Evolutionary conservation across 140 eudicot genomes (phyloP).

Genomic region (Oenanthe javanica): DNA sequence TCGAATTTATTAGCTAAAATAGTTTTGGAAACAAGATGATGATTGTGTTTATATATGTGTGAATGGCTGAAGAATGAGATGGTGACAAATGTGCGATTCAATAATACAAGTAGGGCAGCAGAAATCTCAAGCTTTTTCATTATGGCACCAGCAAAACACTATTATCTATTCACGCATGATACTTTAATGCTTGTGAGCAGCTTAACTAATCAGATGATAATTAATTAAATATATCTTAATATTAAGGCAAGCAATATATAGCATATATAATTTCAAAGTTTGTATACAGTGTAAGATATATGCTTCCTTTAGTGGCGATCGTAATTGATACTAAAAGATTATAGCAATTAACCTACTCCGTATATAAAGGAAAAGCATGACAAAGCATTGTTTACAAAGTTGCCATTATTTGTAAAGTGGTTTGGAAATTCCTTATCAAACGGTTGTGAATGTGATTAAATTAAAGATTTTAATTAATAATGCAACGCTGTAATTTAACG

Average conservation of each 20-base stretch:
- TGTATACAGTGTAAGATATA: neutral
- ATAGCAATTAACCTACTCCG: constrained; percentile 2
- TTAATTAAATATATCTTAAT: no score
- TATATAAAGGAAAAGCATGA: neutral
- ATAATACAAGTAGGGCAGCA: constrained; percentile 6
- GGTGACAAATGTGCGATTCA: constrained; percentile 3
- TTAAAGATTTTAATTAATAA: neutral
- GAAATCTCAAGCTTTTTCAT: constrained; percentile 2
- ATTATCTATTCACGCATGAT: constrained; percentile 4
- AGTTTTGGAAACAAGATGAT: neutral
- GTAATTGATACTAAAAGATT: constrained; percentile 1
- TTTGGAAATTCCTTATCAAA: constrained; percentile 12
- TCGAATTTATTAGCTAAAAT: neutral
- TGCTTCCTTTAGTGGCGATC: neutral
- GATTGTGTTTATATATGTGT: neutral
- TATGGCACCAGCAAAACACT: neutral
- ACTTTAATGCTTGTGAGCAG: neutral
- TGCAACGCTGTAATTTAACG: neutral
- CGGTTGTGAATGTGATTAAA: neutral
- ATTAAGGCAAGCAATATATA: neutral
- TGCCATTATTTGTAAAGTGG: constrained; percentile 1
- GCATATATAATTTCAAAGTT: neutral
- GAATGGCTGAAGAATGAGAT: constrained; percentile 5
- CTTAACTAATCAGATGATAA: neutral
- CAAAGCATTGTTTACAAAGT: neutral